Evolutionary conservation across 495 filamentous ascomycete species (phyloP).

Genomic region (Penicillium canariense): DNA sequence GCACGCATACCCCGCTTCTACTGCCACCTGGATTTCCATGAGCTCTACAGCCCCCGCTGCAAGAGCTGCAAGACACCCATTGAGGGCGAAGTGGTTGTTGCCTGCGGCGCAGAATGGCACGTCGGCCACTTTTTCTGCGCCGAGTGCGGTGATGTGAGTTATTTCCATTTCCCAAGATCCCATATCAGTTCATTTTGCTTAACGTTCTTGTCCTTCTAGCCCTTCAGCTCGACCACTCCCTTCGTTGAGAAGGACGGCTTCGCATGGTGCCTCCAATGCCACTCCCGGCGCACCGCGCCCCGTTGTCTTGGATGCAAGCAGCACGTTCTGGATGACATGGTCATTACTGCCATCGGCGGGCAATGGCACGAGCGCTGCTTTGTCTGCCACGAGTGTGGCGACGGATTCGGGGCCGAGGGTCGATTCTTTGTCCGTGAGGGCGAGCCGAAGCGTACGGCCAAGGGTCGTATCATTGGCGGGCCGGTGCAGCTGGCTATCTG

Average conservation of each 20-base stretch:
- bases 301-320: slow-evolving; percentile 83
- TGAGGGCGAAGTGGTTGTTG: slow-evolving; percentile 89
- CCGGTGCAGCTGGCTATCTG: slow-evolving; percentile 56
- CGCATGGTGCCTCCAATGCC: slow-evolving; percentile 93
- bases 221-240: slow-evolving; percentile 75
- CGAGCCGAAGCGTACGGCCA: slow-evolving; percentile 50
- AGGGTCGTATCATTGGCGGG: slow-evolving; percentile 48
- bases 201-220: slow-evolving; percentile 34
- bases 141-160: slow-evolving; percentile 84
- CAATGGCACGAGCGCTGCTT: slow-evolving; percentile 97
- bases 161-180: background rate
- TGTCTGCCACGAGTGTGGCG: slow-evolving; percentile 68
- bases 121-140: slow-evolving; percentile 99
- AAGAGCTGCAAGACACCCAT: slow-evolving; percentile 99
- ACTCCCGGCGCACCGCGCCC: slow-evolving; percentile 83
- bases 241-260: slow-evolving; percentile 99
- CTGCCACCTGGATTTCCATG: slow-evolving; percentile 98
- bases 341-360: slow-evolving; percentile 78
- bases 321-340: slow-evolving; percentile 82
- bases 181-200: background rate
- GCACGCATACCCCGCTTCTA: slow-evolving; percentile 73
- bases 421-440: slow-evolving; percentile 62
- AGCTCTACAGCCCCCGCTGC: slow-evolving; percentile 87
- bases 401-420: slow-evolving; percentile 57
- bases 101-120: slow-evolving; percentile 93